phyloP scores from a whole-genome alignment of 805 yeast species.

The Wickerhamomyces sydowiorum region DNA sequence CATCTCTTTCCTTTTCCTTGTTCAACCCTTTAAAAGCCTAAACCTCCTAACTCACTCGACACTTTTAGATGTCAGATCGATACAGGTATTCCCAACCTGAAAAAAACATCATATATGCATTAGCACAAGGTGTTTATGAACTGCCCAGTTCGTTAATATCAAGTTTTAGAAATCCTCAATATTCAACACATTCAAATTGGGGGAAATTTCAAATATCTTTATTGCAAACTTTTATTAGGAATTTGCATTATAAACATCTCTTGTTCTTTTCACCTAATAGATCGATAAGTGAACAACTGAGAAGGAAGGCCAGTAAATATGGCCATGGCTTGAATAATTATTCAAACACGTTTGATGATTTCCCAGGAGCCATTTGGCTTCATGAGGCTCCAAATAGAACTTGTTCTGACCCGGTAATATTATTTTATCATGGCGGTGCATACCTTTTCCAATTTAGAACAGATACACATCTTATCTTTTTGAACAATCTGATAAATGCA shows the following conservation, averaged over 20 bases:
- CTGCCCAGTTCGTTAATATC: not conserved
- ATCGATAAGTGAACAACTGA: not conserved
- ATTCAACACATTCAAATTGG: not conserved
- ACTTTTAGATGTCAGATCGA: no score
- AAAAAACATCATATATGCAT: not conserved
- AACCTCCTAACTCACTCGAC: no score
- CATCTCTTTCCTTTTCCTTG: no score
- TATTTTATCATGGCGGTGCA: slow-evolving; percentile 3
- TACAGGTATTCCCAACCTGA: not conserved
- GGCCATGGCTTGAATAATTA: not conserved
- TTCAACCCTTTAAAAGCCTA: no score
- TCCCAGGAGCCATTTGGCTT: not conserved
- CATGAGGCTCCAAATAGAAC: not conserved
- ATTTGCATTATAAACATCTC: slow-evolving; percentile 2
- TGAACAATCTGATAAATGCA: not conserved
- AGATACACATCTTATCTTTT: not conserved
- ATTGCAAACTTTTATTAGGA: not conserved
- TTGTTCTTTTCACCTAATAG: not conserved
- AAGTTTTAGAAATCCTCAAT: not conserved
- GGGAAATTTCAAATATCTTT: slow-evolving; percentile 1
- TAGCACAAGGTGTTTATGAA: not conserved
- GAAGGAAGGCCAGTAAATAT: not conserved
- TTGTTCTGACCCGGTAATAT: not conserved
- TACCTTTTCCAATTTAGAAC: slow-evolving; percentile 1
- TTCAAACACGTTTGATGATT: not conserved